Percentiles rank a stretch among this genome's conserved stretches.
Conservation (phyloP, 2,329 filamentous ascomycete species). For the Monosporascus ibericus region DNA sequence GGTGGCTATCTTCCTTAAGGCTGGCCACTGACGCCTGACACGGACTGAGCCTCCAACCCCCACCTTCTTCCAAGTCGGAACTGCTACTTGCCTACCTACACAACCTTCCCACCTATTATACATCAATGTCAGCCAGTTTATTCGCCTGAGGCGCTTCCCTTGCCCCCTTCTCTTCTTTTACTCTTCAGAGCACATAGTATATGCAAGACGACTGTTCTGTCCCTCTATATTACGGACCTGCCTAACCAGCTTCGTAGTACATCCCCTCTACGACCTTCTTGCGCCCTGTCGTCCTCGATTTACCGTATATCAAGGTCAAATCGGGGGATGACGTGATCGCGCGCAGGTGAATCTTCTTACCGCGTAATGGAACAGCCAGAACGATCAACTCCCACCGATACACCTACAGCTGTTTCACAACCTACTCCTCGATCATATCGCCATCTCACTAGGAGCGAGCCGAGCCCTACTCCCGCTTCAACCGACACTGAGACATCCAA, state of each 20-base stretch:
- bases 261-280: conserved; percentile 7
- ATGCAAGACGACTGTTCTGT: background rate
- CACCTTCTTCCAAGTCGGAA: too few species aligned
- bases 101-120: background rate
- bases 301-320: conserved; percentile 18
- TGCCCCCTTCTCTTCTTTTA: background rate
- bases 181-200: background rate
- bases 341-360: conserved; percentile 26
- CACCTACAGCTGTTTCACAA: conserved; percentile 20
- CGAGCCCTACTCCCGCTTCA: conserved; percentile 11
- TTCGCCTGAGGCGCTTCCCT: background rate
- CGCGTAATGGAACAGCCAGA: conserved; percentile 47
- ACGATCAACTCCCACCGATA: conserved; percentile 17
- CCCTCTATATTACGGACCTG: background rate
- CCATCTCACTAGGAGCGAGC: conserved; percentile 22
- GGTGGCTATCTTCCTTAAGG: too few species aligned
- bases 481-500: conserved; percentile 18
- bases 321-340: conserved; percentile 31
- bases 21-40: too few species aligned
- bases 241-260: background rate
- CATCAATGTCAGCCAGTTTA: background rate
- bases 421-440: conserved; percentile 4
- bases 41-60: too few species aligned
- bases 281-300: conserved; percentile 21
- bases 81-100: background rate